A percentile compares a stretch with the other conserved stretches of the same genome.
phyloP scores from a whole-genome alignment of 225 moss, liverwort and hornwort genomes.

The Lunularia cruciata region DNA sequence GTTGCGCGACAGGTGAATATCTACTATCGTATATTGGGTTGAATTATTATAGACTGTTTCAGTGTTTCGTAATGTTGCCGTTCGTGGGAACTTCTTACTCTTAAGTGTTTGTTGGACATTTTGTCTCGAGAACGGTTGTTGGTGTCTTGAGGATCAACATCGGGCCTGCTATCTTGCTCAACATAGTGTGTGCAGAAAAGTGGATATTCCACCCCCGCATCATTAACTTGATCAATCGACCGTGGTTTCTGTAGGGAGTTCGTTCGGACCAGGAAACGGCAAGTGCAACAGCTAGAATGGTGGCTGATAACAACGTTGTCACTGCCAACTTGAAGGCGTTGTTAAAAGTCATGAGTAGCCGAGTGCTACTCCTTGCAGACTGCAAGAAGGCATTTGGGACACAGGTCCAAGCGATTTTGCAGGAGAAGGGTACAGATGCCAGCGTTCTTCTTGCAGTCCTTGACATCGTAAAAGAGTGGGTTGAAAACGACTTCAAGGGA shows the following conservation, averaged over 20 bases:
- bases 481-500: constrained; percentile 97
- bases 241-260: constrained; percentile 51
- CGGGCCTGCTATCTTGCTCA: no score
- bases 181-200: no score
- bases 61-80: no score
- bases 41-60: no score
- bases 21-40: no score
- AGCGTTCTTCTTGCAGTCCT: constrained; percentile 82
- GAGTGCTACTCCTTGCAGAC: constrained; percentile 73
- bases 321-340: constrained; percentile 70
- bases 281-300: constrained; percentile 60
- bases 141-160: no score
- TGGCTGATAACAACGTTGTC: constrained; percentile 58
- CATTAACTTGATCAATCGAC: background rate
- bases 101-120: no score
- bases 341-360: constrained; percentile 76
- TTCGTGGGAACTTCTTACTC: no score
- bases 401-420: constrained; percentile 67
- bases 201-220: no score
- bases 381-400: constrained; percentile 77
- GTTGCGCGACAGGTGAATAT: constrained; percentile 74
- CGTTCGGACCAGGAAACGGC: constrained; percentile 71
- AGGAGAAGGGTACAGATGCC: constrained; percentile 92
- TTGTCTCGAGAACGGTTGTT: no score
- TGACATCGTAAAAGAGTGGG: constrained; percentile 91